Base-by-base conservation (phyloP, 805 yeast species). In the Brettanomyces naardenensis region DNA sequence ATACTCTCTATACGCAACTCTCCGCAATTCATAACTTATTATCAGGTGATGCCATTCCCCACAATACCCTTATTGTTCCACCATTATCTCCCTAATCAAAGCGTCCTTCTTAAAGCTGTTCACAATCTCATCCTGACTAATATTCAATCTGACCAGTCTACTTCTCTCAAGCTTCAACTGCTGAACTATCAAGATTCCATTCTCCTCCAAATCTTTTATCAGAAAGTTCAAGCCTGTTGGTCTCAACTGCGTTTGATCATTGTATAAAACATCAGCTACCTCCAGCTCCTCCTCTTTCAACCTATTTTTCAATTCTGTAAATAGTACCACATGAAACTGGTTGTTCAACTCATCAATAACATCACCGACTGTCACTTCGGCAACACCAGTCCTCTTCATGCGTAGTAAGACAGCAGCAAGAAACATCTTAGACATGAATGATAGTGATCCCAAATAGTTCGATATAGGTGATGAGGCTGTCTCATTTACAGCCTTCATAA, bases 401-500 rank as follows among this genome's bases (percentile, higher is more conserved):
- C 85, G 63, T 17, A 79, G 61, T 20, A 90, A 51, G 3, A 86
- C 53, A 0, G 88, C 84, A 37, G 75, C 75, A n/a, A 92, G 56
- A 7, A 89, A 62, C 35, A 90, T 61, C 53, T 88, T 90, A 5
- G 82, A 68, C 1, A 81, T 69, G 46, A 84, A 73, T 2, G 95
- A 69, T 19, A 87, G 61, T 0, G 75, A 64, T 19, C 62, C 54
- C 17, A 92, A 58, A 47, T 73, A 83, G 38, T 63, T 68, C 0
- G 75, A 57, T n/a, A 76, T 63, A 0, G 95, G 95, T 0, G 95
- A 78, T 41, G 72, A 73, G 5, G 86, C 77, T 0, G 94, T 73
- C 55, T 86, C 95, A 45, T 73, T 71, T 28, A 86, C 78, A 1
- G 96, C 96, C 46, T 70, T 73, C 56, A 82, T 75, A 15, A 90